Percentiles rank a stretch among this genome's conserved stretches.
phyloP scores from a whole-genome alignment of 129 eudicot species.

The Saposhnikovia divaricata region DNA sequence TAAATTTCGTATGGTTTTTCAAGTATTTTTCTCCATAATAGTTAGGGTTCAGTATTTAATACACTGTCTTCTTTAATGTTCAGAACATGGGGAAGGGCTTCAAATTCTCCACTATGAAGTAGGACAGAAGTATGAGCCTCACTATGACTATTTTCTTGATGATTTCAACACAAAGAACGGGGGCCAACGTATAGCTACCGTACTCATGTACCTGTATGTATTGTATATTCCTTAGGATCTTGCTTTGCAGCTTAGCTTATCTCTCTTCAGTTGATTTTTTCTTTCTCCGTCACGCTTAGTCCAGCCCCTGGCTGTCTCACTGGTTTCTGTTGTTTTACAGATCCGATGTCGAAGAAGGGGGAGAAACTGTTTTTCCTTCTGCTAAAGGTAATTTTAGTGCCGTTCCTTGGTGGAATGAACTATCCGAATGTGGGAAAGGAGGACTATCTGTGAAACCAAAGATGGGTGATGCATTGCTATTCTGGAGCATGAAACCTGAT shows the following conservation, averaged over 20 bases:
- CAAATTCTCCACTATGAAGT: slow-evolving; percentile 88
- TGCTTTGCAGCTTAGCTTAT: neutral
- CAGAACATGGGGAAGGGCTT: slow-evolving; percentile 91
- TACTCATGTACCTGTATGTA: slow-evolving; percentile 87
- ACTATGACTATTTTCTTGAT: slow-evolving; percentile 63
- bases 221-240: neutral
- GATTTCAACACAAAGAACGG: slow-evolving; percentile 70
- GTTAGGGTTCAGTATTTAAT: neutral
- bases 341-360: slow-evolving; percentile 98
- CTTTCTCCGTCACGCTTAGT: neutral
- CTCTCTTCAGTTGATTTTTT: neutral
- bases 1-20: neutral
- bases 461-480: slow-evolving; percentile 85
- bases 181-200: slow-evolving; percentile 88
- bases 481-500: slow-evolving; percentile 92
- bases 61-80: slow-evolving; percentile 5
- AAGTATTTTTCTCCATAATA: neutral
- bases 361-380: slow-evolving; percentile 85
- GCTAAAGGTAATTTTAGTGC: slow-evolving; percentile 79
- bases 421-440: slow-evolving; percentile 62
- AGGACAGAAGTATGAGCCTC: slow-evolving; percentile 83
- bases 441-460: slow-evolving; percentile 90
- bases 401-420: slow-evolving; percentile 68
- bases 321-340: slow-evolving; percentile 28
- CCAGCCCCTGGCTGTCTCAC: neutral